A percentile compares a stretch with the other conserved stretches of the same genome.
phyloP scores from a whole-genome alignment of 164 flowering plant genomes.

The Amborella trichopoda region DNA sequence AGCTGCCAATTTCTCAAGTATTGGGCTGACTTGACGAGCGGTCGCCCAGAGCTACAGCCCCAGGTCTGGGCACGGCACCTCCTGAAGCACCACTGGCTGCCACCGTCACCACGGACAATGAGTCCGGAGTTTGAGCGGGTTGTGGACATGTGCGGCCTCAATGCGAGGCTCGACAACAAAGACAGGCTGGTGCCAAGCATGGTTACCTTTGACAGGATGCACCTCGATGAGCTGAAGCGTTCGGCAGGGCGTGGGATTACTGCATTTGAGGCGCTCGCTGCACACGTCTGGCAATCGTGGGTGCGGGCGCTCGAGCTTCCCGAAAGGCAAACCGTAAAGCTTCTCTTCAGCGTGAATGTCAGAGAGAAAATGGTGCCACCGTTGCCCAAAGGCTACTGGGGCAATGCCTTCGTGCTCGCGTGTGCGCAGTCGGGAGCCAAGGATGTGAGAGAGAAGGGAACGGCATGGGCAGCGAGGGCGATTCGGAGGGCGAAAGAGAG shows the following conservation, averaged over 20 bases:
- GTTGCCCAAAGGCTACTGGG: constrained; percentile 59
- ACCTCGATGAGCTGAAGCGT: constrained; percentile 49
- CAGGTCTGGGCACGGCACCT: constrained; percentile 22
- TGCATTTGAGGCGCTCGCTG: constrained; percentile 75
- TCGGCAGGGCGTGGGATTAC: constrained; percentile 51
- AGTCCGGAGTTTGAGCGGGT: no score
- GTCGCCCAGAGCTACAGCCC: constrained; percentile 48
- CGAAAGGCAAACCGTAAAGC: constrained; percentile 50
- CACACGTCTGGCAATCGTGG: constrained; percentile 94
- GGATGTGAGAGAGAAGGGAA: constrained; percentile 27
- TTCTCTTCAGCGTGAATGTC: constrained; percentile 70
- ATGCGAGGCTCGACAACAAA: constrained; percentile 22
- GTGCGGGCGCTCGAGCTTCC: constrained; percentile 38
- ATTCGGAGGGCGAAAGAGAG: no score
- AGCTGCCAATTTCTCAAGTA: constrained; percentile 70
- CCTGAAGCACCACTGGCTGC: constrained; percentile 37
- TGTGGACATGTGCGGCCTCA: no score
- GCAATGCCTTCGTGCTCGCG: constrained; percentile 78
- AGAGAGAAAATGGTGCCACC: constrained; percentile 32
- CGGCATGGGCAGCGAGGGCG: constrained; percentile 57
- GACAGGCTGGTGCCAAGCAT: constrained; percentile 52
- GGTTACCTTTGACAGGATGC: constrained; percentile 43
- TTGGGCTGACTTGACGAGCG: constrained; percentile 67
- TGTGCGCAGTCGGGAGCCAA: constrained; percentile 51
- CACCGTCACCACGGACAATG: constrained; percentile 9